Evolutionary conservation across 2,329 filamentous ascomycete genomes (phyloP).

Genomic region (Aureobasidium sp.): DNA sequence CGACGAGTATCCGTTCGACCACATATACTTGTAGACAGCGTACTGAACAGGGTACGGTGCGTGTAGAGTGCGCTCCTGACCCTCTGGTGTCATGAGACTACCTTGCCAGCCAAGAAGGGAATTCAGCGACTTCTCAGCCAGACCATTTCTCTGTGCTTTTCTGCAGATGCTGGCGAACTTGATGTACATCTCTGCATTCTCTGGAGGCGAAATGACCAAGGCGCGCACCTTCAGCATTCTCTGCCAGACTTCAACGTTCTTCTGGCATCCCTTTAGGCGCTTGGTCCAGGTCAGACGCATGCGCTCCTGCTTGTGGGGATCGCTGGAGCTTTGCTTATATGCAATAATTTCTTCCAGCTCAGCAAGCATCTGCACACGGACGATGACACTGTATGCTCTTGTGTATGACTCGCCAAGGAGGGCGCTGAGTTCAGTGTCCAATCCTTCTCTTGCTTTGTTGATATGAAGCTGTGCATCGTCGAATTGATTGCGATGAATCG

Average conservation of each 20-base stretch:
- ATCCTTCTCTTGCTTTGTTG: constrained; percentile 80
- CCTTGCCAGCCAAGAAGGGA: constrained; percentile 61
- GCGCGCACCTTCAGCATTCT: constrained; percentile 92
- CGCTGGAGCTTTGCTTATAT: constrained; percentile 81
- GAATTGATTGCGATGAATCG: constrained; percentile 93
- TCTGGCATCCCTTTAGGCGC: constrained; percentile 85
- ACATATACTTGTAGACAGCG: constrained; percentile 94
- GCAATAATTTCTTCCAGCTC: constrained; percentile 96
- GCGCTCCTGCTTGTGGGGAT: constrained; percentile 77
- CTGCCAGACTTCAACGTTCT: constrained; percentile 97
- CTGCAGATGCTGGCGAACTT: constrained; percentile 98
- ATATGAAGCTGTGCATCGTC: constrained; percentile 83
- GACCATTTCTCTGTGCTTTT: constrained; percentile 86
- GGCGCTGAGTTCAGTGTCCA: constrained; percentile 92
- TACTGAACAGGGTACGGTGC: constrained; percentile 78
- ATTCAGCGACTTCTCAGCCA: constrained; percentile 91
- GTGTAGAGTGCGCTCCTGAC: constrained; percentile 43
- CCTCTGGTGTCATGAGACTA: constrained; percentile 47
- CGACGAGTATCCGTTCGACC: constrained; percentile 69
- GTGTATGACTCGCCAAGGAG: constrained; percentile 98
- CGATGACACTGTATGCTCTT: constrained; percentile 92
- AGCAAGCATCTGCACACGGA: constrained; percentile 96
- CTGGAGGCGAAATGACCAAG: constrained; percentile 79
- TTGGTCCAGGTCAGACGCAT: constrained; percentile 96
- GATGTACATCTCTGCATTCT: constrained; percentile 99